Base-by-base conservation (phyloP, 306 rosid species). In the Prinsepia uniflora region DNA sequence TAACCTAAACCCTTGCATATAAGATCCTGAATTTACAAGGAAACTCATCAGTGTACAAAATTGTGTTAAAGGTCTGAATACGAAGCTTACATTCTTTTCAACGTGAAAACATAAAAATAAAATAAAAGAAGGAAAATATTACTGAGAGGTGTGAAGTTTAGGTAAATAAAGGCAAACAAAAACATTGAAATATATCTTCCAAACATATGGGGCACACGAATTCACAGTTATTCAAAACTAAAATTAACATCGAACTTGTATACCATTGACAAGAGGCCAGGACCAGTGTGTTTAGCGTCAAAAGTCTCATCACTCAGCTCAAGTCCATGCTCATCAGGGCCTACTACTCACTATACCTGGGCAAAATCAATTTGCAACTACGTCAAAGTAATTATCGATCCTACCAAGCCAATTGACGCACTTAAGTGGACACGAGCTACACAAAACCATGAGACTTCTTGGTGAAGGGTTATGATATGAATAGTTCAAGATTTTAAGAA, bases 261-360 rank as follows among this genome's bases (percentile, higher is more conserved):
- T 83, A 94, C 99, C 99, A 94, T 83, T 45, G 99, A 94, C 48
- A 94, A 73, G 73, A 94, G 87, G 46, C n/a, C n/a, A n/a, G n/a
- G n/a, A 24, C 2, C 30, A 68, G 99, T 94, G 87, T 94, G 99
- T 71, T 87, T 94, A 63, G 99, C 96, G n/a, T 75, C 77, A 47
- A 94, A 94, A 73, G 87, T 90, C 74, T 94, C 99, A 47, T 24
- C 30, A 24, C 30, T 24, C 30, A 24, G 2, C 30, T 24, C 30
- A 24, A 24, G 30, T 24, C 30, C 30, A 24, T 24, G 30, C 2
- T 24, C 30, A 24, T 24, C 30, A 24, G 30, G 30, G 30, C 30
- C 30, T 24, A 24, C n/a, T n/a, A 24, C 30, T n/a, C n/a, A n/a
- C 30, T 24, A 24, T 24, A 24, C 30, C 2, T 24, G 2, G 30